Percentiles rank a stretch among this genome's conserved stretches.
These are phyloP conservation scores for Saccharomyces hybrid DNA, from an alignment of 1,139 yeast genomes.

Conservation along the genomic window DNA sequence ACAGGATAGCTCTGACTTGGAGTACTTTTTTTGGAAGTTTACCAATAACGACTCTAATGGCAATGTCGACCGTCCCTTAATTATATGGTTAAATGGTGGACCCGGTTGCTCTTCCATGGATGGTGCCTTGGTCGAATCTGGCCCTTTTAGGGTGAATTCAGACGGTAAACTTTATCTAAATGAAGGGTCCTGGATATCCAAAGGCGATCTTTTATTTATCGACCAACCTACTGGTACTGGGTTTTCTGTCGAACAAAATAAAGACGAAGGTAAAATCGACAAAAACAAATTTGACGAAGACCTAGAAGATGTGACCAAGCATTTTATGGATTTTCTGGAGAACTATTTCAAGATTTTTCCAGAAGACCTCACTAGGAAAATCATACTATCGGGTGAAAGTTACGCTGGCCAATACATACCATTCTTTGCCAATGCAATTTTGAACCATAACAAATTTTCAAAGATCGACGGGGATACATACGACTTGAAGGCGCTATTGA, in stretches of 20 bases:
- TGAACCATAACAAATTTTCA: conserved; percentile 37
- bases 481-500: conserved; percentile 58
- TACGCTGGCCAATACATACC: conserved; percentile 98
- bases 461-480: conserved; percentile 26
- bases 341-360: conserved; percentile 69
- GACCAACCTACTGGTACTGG: conserved; percentile 98
- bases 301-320: conserved; percentile 48
- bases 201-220: conserved; percentile 71
- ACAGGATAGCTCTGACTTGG: conserved; percentile 46
- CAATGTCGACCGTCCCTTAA: conserved; percentile 34
- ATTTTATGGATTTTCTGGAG: conserved; percentile 58
- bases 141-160: conserved; percentile 65
- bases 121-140: conserved; percentile 89
- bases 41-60: conserved; percentile 20
- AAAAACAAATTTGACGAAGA: conserved; percentile 43
- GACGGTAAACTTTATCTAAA: conserved; percentile 43
- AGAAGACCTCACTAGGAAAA: conserved; percentile 53
- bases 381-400: conserved; percentile 87
- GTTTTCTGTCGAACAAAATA: conserved; percentile 45
- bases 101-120: conserved; percentile 98
- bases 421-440: conserved; percentile 61
- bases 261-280: background rate
- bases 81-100: conserved; percentile 92
- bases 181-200: conserved; percentile 78
- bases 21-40: conserved; percentile 79